A percentile compares a stretch with the other conserved stretches of the same genome.
phyloP scores from a whole-genome alignment of 2,329 filamentous ascomycete species.

The Cercospora citrullina region DNA sequence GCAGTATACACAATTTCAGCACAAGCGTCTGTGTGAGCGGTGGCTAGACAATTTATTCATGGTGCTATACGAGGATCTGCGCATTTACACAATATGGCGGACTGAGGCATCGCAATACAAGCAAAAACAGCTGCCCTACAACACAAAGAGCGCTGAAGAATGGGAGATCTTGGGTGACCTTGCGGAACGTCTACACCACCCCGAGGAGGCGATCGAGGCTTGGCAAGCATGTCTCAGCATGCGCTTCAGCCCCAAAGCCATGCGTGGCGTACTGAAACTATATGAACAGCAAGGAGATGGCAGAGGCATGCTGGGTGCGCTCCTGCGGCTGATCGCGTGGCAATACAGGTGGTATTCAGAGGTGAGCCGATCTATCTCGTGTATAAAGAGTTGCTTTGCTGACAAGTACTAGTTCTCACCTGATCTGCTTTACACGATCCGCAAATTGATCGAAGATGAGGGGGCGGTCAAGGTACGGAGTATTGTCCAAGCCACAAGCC shows the following conservation, averaged over 20 bases:
- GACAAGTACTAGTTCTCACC: conserved; percentile 72
- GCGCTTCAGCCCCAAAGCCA: conserved; percentile 89
- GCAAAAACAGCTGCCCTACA: conserved; percentile 90
- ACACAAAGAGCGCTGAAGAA: conserved; percentile 85
- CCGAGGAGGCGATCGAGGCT: conserved; percentile 87
- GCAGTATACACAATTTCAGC: conserved; percentile 86
- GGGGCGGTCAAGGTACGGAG: conserved; percentile 95
- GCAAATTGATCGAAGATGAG: conserved; percentile 94
- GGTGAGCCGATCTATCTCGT: conserved; percentile 47
- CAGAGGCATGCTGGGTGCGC: conserved; percentile 75
- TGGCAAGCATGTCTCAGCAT: conserved; percentile 84
- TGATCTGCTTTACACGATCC: conserved; percentile 80
- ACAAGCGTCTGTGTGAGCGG: conserved; percentile 93
- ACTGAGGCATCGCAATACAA: conserved; percentile 96
- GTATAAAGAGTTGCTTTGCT: background rate
- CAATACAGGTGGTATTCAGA: conserved; percentile 99
- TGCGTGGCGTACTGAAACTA: conserved; percentile 77
- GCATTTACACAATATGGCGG: conserved; percentile 98
- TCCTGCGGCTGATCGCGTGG: conserved; percentile 93
- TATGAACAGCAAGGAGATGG: conserved; percentile 78
- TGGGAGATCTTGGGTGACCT: conserved; percentile 97
- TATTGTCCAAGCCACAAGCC: conserved; percentile 92
- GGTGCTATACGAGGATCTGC: conserved; percentile 96
- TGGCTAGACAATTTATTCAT: conserved; percentile 99
- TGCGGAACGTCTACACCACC: conserved; percentile 88